Conservation (phyloP, 1,284 basidiomycete genomes). For the Ceraceosorus guamensis region DNA sequence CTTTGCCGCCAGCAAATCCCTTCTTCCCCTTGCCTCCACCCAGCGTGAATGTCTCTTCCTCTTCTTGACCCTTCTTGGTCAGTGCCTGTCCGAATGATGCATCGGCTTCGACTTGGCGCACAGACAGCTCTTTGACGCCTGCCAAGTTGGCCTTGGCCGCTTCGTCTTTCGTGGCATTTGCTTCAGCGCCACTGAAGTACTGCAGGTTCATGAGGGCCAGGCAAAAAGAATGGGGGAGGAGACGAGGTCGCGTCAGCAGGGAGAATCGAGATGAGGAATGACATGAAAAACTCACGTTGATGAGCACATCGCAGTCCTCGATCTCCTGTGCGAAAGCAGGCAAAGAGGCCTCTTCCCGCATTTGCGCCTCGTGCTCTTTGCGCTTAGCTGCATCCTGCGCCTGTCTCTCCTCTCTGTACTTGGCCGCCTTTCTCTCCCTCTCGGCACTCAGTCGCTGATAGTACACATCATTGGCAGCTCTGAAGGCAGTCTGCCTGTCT, state of each 20-base stretch:
- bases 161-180: constrained; percentile 28
- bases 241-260: not conserved
- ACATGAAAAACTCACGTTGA: constrained; percentile 56
- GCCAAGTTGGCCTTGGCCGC: constrained; percentile 51
- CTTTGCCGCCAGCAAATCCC: constrained; percentile 66
- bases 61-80: constrained; percentile 81
- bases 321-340: constrained; percentile 91
- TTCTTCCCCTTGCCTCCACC: constrained; percentile 61
- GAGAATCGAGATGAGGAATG: not conserved
- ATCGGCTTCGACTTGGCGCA: constrained; percentile 71
- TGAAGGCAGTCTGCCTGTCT: constrained; percentile 52
- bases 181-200: constrained; percentile 61
- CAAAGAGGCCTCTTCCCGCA: constrained; percentile 81
- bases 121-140: constrained; percentile 63
- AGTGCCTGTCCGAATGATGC: constrained; percentile 56
- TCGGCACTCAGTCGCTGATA: constrained; percentile 37
- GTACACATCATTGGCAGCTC: constrained; percentile 39
- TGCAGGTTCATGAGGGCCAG: too few species aligned
- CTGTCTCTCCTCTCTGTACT: constrained; percentile 68
- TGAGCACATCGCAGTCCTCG: constrained; percentile 90
- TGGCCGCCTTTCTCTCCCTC: constrained; percentile 62
- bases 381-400: constrained; percentile 76
- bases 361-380: constrained; percentile 67
- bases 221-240: too few species aligned
- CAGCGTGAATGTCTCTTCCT: constrained; percentile 72